Conservation (phyloP, 768 basidiomycete species). For the Mycena sanguinolenta region DNA sequence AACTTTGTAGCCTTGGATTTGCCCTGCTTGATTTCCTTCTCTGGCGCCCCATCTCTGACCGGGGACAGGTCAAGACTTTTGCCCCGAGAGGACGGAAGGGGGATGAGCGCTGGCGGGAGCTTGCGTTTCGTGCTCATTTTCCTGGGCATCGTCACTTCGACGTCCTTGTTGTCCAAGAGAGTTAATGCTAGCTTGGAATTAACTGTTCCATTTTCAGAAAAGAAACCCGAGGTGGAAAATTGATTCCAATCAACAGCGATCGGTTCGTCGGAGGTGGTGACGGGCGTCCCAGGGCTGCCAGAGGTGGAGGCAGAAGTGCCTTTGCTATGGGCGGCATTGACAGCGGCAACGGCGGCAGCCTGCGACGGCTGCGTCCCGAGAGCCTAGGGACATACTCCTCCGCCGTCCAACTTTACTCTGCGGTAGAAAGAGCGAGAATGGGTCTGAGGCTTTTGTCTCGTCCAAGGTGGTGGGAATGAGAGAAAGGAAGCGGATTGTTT, state of each 20-base stretch:
- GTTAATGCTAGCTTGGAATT: constrained; percentile 66
- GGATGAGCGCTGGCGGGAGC: constrained; percentile 35
- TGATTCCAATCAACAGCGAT: constrained; percentile 72
- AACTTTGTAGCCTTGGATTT: constrained; percentile 58
- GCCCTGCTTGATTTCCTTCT: constrained; percentile 43
- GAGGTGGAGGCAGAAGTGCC: constrained; percentile 47
- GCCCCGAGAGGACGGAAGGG: constrained; percentile 39
- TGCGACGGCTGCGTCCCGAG: constrained; percentile 36
- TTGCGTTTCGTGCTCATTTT: constrained; percentile 50
- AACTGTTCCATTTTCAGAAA: constrained; percentile 50
- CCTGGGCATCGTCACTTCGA: constrained; percentile 66
- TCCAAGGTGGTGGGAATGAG: constrained; percentile 61
- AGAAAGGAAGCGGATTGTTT: constrained; percentile 69
- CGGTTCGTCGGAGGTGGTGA: constrained; percentile 31
- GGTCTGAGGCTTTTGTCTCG: constrained; percentile 46
- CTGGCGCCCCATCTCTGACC: constrained; percentile 19
- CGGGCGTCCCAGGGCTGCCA: constrained; percentile 44
- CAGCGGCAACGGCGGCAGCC: constrained; percentile 34
- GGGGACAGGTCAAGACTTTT: constrained; percentile 45
- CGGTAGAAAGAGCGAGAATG: constrained; percentile 49
- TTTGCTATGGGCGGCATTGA: constrained; percentile 44
- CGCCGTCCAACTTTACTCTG: constrained; percentile 29
- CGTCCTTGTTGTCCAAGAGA: constrained; percentile 66
- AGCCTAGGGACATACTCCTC: constrained; percentile 35
- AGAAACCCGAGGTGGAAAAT: constrained; percentile 77